phyloP scores from a whole-genome alignment of 495 filamentous ascomycete genomes.

The Ramalina intermedia region DNA sequence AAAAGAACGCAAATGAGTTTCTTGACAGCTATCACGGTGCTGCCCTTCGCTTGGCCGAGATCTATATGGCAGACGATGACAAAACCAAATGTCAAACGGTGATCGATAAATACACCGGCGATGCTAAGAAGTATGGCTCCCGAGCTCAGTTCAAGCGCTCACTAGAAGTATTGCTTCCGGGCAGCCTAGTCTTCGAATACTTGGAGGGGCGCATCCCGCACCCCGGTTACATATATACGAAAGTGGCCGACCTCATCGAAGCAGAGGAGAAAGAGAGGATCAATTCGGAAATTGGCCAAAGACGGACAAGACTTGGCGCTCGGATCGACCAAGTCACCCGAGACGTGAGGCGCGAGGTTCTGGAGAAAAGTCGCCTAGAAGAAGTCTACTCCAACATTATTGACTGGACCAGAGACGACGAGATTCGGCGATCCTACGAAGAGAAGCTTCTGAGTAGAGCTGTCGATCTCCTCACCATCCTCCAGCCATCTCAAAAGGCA shows the following conservation, averaged over 20 bases:
- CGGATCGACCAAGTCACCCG: conserved; percentile 64
- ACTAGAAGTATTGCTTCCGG: conserved; percentile 61
- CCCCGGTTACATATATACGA: conserved; percentile 67
- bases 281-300: conserved; percentile 78
- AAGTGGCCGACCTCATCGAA: conserved; percentile 74
- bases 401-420: conserved; percentile 82
- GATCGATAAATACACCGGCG: conserved; percentile 63
- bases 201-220: conserved; percentile 77
- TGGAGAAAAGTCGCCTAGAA: conserved; percentile 53
- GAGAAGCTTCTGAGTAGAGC: conserved; percentile 76
- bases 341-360: conserved; percentile 79
- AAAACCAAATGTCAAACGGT: conserved; percentile 60
- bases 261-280: conserved; percentile 78
- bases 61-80: conserved; percentile 53
- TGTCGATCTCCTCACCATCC: conserved; percentile 57
- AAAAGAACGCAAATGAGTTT: conserved; percentile 52
- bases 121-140: conserved; percentile 55
- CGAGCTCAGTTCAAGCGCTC: conserved; percentile 57
- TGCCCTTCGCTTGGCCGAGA: conserved; percentile 53
- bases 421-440: conserved; percentile 68
- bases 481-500: conserved; percentile 48
- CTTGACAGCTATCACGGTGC: conserved; percentile 62
- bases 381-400: conserved; percentile 65
- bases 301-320: conserved; percentile 77
- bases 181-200: conserved; percentile 58